These are phyloP conservation scores for Purpureocillium takamizusanense DNA, from an alignment of 2,329 filamentous ascomycete genomes.

Conservation along the genomic window DNA sequence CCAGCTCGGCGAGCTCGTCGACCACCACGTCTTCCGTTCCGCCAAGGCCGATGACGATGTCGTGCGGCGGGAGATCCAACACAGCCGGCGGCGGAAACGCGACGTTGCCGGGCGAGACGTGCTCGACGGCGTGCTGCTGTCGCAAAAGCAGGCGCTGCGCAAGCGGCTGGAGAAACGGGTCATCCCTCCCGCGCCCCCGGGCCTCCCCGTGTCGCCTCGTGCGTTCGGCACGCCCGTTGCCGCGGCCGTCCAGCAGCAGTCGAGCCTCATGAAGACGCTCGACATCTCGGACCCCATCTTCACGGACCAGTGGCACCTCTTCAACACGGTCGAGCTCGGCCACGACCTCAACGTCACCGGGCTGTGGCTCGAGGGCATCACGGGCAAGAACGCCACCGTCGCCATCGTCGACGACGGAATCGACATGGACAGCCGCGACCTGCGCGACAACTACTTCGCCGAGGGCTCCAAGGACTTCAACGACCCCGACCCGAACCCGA, in stretches of 20 bases:
- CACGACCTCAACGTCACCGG: conserved; percentile 96
- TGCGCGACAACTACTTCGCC: conserved; percentile 90
- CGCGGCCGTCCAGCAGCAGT: conserved; percentile 46
- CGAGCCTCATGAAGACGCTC: conserved; percentile 54
- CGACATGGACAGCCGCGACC: conserved; percentile 89
- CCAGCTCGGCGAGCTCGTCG: conserved; percentile 63
- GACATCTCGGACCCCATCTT: conserved; percentile 86
- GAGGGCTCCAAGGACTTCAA: conserved; percentile 95
- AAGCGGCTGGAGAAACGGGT: conserved; percentile 44
- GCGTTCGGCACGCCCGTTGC: conserved; percentile 10
- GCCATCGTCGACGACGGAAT: conserved; percentile 94
- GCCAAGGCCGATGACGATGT: conserved; percentile 52
- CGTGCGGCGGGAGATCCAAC: conserved; percentile 43
- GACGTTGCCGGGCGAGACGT: conserved; percentile 41
- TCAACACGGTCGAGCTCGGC: conserved; percentile 70
- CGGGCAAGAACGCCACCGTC: conserved; percentile 79
- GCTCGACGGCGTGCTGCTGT: conserved; percentile 67
- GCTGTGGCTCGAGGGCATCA: conserved; percentile 84
- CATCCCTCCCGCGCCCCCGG: conserved; percentile 26
- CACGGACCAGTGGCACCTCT: conserved; percentile 88
- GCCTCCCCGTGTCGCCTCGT: conserved; percentile 13
- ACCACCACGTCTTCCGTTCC: conserved; percentile 82
- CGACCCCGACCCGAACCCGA: conserved; percentile 66
- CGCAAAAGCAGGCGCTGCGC: conserved; percentile 60
- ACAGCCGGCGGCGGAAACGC: conserved; percentile 54